A percentile compares a stretch with the other conserved stretches of the same genome.
Conservation (phyloP, 768 basidiomycete species). For the Suillus subluteus region DNA sequence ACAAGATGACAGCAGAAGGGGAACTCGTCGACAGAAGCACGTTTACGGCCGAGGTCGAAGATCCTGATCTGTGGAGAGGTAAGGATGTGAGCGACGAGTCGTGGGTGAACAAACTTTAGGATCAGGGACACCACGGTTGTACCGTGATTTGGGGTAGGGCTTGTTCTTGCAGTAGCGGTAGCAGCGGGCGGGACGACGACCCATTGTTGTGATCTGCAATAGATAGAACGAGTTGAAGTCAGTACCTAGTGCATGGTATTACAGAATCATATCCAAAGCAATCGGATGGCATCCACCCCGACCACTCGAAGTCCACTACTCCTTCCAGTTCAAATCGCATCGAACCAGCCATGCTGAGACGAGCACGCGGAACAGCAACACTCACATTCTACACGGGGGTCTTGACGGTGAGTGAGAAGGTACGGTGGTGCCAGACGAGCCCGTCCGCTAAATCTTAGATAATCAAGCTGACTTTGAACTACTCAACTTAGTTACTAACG, state of each 20-base stretch:
- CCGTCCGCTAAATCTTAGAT: not conserved
- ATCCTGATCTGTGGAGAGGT: conserved; percentile 77
- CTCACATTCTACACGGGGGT: not conserved
- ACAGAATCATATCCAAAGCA: conserved; percentile 1
- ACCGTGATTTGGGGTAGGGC: conserved; percentile 94
- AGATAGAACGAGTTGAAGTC: not conserved
- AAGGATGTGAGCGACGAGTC: not conserved
- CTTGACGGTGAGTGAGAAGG: conserved; percentile 4
- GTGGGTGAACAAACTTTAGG: conserved; percentile 63
- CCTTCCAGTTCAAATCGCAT: not conserved
- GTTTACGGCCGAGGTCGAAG: conserved; percentile 96
- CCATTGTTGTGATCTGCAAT: conserved; percentile 58
- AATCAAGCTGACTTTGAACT: conserved; percentile 9
- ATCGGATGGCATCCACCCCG: conserved; percentile 6
- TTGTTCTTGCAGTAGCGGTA: conserved; percentile 99
- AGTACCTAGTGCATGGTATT: not conserved
- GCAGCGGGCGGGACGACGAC: conserved; percentile 97
- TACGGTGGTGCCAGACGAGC: not conserved
- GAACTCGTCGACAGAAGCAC: conserved; percentile 97
- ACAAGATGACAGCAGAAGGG: conserved; percentile 97
- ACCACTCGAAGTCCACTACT: not conserved
- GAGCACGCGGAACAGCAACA: not conserved
- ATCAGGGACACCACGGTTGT: conserved; percentile 99
- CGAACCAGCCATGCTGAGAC: not conserved
- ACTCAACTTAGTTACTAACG: not conserved